Base-by-base conservation (phyloP, 2,329 filamentous ascomycete species). In the Pestalotiopsis fici region DNA sequence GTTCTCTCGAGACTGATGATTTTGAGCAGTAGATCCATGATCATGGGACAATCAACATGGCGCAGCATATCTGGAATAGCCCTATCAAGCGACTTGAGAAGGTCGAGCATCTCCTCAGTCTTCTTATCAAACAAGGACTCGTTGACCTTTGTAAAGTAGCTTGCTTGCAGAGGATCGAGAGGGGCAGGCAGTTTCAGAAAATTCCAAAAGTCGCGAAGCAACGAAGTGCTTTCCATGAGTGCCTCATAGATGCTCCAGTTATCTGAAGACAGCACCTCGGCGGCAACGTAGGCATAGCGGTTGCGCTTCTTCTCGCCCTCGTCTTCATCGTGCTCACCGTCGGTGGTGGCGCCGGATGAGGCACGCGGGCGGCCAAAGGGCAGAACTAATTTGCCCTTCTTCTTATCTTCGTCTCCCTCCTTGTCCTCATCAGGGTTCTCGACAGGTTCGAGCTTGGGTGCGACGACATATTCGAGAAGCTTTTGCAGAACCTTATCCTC, bases 71-170 rank as follows among this genome's bases (percentile, higher is more conserved):
- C 90, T 13, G 93, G 86, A 25, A 99, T 89, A 54, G 96, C 92
- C 65, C 91, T 89, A 39, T 96, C 92, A 61, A 97, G 82, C 2
- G 90, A 91, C 78, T 94, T 97, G 79, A 99, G 89, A 69, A 99
- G 90, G 21, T 91, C 90, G 72, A 98, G 85, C 95, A 98, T 99
- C 71, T 98, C 95, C 76, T 97, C 93, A 5, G 97, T 98, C 86
- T 98, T 98, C 82, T 96, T 97, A 79, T 98, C 96, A 66, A 99
- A 91, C 23, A 99, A 83, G n/a, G 94, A 93, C 82, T 99, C 96
- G 79, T 98, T 98, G 76, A 99, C 95, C 78, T 98, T 99, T 66
- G 95, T 98, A 78, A 99, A 99, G 79, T 99, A 99, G 76, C 95
- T 95, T 21, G 96, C 95, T 81, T 98, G 95, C 5, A 98, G 87